These are phyloP conservation scores for Gymnopus androsaceus DNA, from an alignment of 1,284 basidiomycete genomes.

Conservation along the genomic window DNA sequence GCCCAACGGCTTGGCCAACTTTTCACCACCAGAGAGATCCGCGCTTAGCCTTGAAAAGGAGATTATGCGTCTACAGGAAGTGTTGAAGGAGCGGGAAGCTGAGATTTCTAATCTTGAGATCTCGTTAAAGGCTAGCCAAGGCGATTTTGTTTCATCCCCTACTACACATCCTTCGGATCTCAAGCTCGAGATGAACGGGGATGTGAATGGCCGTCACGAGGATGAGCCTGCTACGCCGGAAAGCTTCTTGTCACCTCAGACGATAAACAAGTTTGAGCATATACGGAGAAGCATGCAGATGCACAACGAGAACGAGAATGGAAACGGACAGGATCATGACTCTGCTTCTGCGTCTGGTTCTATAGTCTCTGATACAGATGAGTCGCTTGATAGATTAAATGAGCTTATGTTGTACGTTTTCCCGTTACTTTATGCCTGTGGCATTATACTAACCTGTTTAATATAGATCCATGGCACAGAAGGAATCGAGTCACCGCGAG, in stretches of 20 bases:
- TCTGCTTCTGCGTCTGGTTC: slow-evolving; percentile 32
- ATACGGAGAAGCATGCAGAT: slow-evolving; percentile 66
- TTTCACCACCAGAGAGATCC: slow-evolving; percentile 63
- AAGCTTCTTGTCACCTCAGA: slow-evolving; percentile 62
- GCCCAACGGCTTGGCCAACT: slow-evolving; percentile 37
- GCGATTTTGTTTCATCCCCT: slow-evolving; percentile 6
- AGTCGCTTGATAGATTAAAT: slow-evolving; percentile 74
- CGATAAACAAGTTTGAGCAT: slow-evolving; percentile 68
- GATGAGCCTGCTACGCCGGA: slow-evolving; percentile 26
- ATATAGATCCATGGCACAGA: slow-evolving; percentile 88
- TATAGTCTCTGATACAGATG: slow-evolving; percentile 56
- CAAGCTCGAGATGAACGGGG: slow-evolving; percentile 17
- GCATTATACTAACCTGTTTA: slow-evolving; percentile 11
- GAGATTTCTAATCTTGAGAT: slow-evolving; percentile 81
- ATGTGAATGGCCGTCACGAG: slow-evolving; percentile 25
- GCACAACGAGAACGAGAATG: slow-evolving; percentile 39
- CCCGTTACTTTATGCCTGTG: slow-evolving; percentile 11
- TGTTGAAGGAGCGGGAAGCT: slow-evolving; percentile 83
- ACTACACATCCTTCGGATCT: slow-evolving; percentile 23
- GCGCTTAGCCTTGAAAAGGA: slow-evolving; percentile 86
- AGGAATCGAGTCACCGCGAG: slow-evolving; percentile 85
- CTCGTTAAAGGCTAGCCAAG: slow-evolving; percentile 57
- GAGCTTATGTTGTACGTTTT: slow-evolving; percentile 80
- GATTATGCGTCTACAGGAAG: slow-evolving; percentile 88
- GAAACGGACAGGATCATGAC: slow-evolving; percentile 16